Evolutionary conservation across 1,139 yeast genomes (phyloP).

Genomic region (Taiozyma sp.): DNA sequence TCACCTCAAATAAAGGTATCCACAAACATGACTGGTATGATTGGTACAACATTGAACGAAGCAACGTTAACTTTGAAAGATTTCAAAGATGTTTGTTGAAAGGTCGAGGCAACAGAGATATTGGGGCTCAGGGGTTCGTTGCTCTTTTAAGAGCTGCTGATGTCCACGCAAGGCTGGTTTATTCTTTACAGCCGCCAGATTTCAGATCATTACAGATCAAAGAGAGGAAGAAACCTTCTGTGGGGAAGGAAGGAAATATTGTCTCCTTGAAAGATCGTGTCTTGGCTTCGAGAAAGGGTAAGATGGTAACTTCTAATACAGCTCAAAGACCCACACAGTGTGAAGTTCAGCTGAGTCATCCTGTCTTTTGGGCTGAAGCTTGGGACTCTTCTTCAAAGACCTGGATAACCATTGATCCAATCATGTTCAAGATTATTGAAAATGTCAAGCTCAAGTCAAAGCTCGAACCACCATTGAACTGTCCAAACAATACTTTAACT

Average conservation of each 20-base stretch:
- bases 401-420: constrained; percentile 88
- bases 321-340: constrained; percentile 10
- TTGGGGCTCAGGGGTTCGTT: constrained; percentile 86
- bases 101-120: constrained; percentile 67
- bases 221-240: background rate
- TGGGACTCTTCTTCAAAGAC: constrained; percentile 70
- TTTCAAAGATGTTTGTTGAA: constrained; percentile 38
- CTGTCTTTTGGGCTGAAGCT: constrained; percentile 90
- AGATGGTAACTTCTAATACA: constrained; percentile 2
- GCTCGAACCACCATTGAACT: constrained; percentile 71
- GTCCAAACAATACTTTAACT: constrained; percentile 52
- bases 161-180: constrained; percentile 66
- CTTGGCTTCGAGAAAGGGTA: constrained; percentile 13
- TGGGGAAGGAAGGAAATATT: background rate
- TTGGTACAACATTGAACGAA: constrained; percentile 25
- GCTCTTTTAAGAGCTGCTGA: constrained; percentile 67
- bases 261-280: constrained; percentile 14
- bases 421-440: constrained; percentile 60
- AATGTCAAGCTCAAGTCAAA: constrained; percentile 52
- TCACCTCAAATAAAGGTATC: constrained; percentile 39
- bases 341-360: constrained; percentile 37
- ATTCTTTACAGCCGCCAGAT: constrained; percentile 89
- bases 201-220: constrained; percentile 37
- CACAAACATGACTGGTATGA: constrained; percentile 59
- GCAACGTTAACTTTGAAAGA: constrained; percentile 30